Conservation (phyloP, 2,329 filamentous ascomycete species). For the Epichloe coenophiala region DNA sequence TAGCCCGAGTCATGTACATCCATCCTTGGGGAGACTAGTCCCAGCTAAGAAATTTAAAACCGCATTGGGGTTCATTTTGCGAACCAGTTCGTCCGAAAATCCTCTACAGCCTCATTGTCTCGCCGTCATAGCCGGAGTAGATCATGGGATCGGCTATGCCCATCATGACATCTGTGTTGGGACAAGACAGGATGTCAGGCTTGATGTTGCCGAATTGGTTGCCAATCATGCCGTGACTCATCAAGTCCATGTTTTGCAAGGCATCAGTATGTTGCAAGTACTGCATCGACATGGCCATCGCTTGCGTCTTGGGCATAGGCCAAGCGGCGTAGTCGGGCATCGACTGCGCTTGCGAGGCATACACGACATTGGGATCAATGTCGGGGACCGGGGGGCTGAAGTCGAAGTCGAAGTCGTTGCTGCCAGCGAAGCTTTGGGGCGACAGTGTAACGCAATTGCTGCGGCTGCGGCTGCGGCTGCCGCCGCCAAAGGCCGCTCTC, state of each 20-base stretch:
- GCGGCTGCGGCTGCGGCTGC: constrained; percentile 14
- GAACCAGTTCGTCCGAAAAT: too few relatives aligned
- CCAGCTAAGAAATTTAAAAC: too few relatives aligned
- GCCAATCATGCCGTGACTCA: constrained; percentile 37
- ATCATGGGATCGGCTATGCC: constrained; percentile 47
- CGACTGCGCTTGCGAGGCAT: constrained; percentile 22
- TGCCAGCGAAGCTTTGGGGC: constrained; percentile 35
- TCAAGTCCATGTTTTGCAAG: constrained; percentile 29
- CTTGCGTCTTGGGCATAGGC: constrained; percentile 16
- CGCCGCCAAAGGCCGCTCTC: constrained; percentile 29
- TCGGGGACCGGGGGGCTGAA: constrained; percentile 21
- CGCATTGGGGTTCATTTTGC: too few relatives aligned
- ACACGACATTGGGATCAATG: constrained; percentile 20
- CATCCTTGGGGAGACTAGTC: too few relatives aligned
- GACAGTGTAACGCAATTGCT: constrained; percentile 31
- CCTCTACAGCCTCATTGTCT: constrained; percentile 25
- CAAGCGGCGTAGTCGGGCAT: constrained; percentile 20
- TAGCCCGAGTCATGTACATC: too few relatives aligned
- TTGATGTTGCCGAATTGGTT: constrained; percentile 41
- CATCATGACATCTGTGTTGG: constrained; percentile 42
- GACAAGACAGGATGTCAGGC: constrained; percentile 38
- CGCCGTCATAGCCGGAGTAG: constrained; percentile 36
- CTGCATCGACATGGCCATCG: constrained; percentile 21
- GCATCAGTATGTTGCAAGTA: constrained; percentile 27
- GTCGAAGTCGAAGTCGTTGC: constrained; percentile 25